Base-by-base conservation (phyloP, 2,329 filamentous ascomycete genomes). In the Colletotrichum theobromicola region DNA sequence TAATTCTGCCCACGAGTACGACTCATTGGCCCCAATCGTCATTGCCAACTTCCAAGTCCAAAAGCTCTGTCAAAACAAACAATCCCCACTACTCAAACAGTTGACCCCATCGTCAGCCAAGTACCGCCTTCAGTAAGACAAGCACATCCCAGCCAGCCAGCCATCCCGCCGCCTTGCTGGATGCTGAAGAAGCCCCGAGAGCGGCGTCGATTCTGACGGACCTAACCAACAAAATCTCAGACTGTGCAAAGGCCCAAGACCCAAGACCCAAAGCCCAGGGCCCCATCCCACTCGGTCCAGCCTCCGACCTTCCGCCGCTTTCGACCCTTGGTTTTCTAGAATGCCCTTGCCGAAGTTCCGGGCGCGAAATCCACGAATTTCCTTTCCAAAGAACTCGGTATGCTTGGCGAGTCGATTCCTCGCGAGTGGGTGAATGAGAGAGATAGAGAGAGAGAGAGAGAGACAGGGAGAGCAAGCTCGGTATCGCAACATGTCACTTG, bases 61-160 rank as follows among this genome's bases (percentile, higher is more conserved):
- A 16, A 21, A 34, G n/a, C 65, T 42, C 46, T 55, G 58, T 34
- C 67, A 70, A 73, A 73, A 63, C 68, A 58, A 71, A 74, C 26
- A 34, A 53, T 28, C 55, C 24, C 42, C 62, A 72, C 68, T 62
- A 32, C 34, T 57, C 62, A 46, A 37, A 71, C 55, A 46, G 21
- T 32, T 21, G 50, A 21, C 62, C 13, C 55, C 68, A 57, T 62
- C 32, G 15, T 30, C 26, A n/a, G n/a, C 67, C 71, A 42, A 46
- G 67, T 53, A 55, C 15, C 67, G 28, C 37, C 61, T 46, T 32
- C 4, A 12, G 13, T 15, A 26, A 61, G 30, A 46, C 72, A 71
- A 61, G 53, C 61, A 42, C 46, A 74, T 61, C 67, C 71, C 67
- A 18, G 67, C 21, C 57, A 46, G 32, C 65, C 67, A 62, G 60